Conservation (phyloP, 73 alveolate genomes). For the Stentor roeselii region DNA sequence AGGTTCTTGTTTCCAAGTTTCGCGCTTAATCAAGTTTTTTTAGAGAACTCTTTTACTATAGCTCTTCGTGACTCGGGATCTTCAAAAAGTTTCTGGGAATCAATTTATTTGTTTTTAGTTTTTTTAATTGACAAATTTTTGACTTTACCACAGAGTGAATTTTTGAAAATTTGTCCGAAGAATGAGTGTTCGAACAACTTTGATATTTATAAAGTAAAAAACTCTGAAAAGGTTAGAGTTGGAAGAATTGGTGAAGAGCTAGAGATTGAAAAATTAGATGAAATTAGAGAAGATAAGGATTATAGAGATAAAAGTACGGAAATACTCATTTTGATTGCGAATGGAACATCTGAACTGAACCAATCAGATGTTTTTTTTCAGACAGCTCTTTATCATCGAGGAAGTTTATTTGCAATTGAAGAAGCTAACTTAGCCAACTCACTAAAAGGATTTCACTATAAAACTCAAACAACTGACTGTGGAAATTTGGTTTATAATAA, state of each 20-base stretch:
- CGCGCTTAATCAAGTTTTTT: background rate
- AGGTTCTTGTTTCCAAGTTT: background rate
- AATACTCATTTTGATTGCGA: background rate
- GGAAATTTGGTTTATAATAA: background rate
- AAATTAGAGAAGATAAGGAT: background rate
- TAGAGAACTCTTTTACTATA: background rate
- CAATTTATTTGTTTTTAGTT: background rate
- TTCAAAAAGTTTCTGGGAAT: background rate
- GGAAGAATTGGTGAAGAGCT: background rate
- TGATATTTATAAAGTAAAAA: too few species aligned
- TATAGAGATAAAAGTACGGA: background rate
- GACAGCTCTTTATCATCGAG: background rate
- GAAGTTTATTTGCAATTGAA: background rate
- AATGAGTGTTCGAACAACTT: too few species aligned
- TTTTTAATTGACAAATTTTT: background rate
- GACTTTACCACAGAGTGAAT: background rate
- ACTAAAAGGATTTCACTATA: background rate
- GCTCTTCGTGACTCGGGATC: background rate
- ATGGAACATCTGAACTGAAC: background rate
- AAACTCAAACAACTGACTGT: background rate
- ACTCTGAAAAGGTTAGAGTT: too few species aligned
- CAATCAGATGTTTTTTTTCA: background rate
- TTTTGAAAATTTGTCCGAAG: background rate
- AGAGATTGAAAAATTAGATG: background rate
- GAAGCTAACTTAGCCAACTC: background rate